Percentiles rank a stretch among this genome's conserved stretches.
These are phyloP conservation scores for Capsella bursapastoris DNA, from an alignment of 345 rosid genomes.

Conservation along the genomic window DNA sequence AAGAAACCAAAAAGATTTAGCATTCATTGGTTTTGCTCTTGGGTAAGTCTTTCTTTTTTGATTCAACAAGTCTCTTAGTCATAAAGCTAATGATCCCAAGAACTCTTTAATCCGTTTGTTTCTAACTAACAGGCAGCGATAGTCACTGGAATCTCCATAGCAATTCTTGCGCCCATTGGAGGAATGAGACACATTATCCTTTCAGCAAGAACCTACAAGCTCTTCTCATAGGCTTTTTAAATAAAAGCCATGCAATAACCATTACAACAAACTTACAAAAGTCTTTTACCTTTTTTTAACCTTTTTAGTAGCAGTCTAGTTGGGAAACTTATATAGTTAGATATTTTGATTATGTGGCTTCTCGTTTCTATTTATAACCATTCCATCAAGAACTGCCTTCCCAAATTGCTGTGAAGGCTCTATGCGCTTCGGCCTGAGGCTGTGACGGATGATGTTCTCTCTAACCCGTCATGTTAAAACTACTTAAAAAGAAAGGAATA, in stretches of 20 bases:
- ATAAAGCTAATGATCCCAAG: not conserved
- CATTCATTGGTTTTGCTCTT: slow-evolving; percentile 41
- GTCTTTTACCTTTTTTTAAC: not conserved
- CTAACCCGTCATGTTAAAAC: slow-evolving; percentile 75
- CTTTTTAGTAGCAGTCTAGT: slow-evolving; percentile 37
- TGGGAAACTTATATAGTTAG: slow-evolving; percentile 30
- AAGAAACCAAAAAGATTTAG: slow-evolving; percentile 46
- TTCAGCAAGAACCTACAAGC: slow-evolving; percentile 45
- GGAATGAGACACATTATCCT: slow-evolving; percentile 47
- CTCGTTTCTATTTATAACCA: slow-evolving; percentile 6
- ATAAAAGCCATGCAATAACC: not conserved
- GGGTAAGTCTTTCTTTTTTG: slow-evolving; percentile 43
- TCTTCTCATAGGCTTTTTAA: slow-evolving; percentile 40
- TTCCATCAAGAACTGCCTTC: slow-evolving; percentile 30
- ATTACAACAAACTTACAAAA: slow-evolving; percentile 7
- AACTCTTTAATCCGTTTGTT: not conserved
- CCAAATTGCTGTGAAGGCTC: slow-evolving; percentile 47
- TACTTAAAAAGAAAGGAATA: slow-evolving; percentile 46
- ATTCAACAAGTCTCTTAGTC: slow-evolving; percentile 2
- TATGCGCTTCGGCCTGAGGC: slow-evolving; percentile 43
- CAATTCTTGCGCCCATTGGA: slow-evolving; percentile 45
- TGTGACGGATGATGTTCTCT: slow-evolving; percentile 78
- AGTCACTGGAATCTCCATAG: slow-evolving; percentile 38
- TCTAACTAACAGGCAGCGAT: slow-evolving; percentile 28
- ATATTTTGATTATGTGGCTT: slow-evolving; percentile 16